These are phyloP conservation scores for Alloteropsis semialata DNA, from an alignment of 176 grass and related monocot genomes.

Conservation along the genomic window DNA sequence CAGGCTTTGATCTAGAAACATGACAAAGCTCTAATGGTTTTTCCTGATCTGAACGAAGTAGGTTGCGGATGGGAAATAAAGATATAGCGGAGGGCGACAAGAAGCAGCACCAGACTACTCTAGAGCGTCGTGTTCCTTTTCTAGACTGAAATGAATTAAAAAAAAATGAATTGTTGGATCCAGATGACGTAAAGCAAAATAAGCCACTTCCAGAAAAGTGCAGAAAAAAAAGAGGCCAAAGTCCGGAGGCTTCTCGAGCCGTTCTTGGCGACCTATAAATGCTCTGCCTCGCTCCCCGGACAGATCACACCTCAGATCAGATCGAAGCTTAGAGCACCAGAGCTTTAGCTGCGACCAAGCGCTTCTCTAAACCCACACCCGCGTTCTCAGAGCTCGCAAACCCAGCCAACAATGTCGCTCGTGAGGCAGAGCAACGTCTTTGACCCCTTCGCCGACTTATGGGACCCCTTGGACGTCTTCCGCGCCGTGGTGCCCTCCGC, in stretches of 20 bases:
- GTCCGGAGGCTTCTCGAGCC: not conserved
- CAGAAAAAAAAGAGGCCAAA: not conserved
- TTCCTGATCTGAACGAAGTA: not conserved
- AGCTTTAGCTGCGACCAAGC: not conserved
- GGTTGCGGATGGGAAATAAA: not conserved
- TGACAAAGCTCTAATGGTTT: not conserved
- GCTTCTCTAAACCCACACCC: not conserved
- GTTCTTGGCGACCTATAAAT: slow-evolving; percentile 28
- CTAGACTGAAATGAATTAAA: not conserved
- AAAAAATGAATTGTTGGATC: not conserved
- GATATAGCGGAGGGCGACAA: not conserved
- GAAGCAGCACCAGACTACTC: not conserved
- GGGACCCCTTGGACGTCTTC: slow-evolving; percentile 46
- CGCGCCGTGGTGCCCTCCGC: slow-evolving; percentile 13
- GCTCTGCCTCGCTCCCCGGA: not conserved
- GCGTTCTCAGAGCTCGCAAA: not conserved
- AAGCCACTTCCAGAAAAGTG: not conserved
- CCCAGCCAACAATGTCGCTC: slow-evolving; percentile 22
- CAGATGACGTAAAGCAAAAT: not conserved
- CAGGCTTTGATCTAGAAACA: not conserved
- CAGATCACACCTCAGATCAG: not conserved
- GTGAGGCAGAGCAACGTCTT: slow-evolving; percentile 44
- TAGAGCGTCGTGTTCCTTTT: not conserved
- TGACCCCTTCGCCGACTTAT: slow-evolving; percentile 52
- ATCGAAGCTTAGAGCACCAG: not conserved